These are phyloP conservation scores for Fraxinus paxiana DNA, from an alignment of 305 asterid species.

Conservation along the genomic window DNA sequence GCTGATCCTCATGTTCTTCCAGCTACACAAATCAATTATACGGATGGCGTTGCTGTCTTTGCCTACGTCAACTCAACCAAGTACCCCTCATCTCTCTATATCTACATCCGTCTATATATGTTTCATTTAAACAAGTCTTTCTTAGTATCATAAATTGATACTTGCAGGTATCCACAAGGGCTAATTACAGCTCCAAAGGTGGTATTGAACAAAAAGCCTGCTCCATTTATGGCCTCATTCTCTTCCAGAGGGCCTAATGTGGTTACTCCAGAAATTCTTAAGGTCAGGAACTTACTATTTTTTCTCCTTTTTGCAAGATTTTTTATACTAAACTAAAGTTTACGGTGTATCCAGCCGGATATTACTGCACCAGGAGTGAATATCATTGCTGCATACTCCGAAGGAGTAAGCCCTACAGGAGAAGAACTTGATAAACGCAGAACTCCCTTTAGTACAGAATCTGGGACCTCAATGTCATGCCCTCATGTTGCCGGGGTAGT, in stretches of 20 bases:
- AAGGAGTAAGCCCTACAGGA: neutral
- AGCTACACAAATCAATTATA: conserved; percentile 31
- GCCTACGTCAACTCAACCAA: conserved; percentile 31
- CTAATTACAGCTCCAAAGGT: conserved; percentile 19
- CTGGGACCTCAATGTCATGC: conserved; percentile 43
- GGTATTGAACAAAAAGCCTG: conserved; percentile 17
- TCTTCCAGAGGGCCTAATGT: conserved; percentile 33
- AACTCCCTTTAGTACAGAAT: neutral
- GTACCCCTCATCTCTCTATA: neutral
- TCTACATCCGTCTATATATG: neutral
- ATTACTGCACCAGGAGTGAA: conserved; percentile 37
- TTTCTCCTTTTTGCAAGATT: neutral
- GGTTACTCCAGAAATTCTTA: conserved; percentile 27
- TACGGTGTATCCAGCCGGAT: conserved; percentile 29
- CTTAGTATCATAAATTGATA: neutral
- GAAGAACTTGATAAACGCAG: conserved; percentile 8
- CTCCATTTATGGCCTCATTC: conserved; percentile 35
- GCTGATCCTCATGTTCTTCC: conserved; percentile 36
- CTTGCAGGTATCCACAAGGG: conserved; percentile 17
- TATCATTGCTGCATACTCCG: conserved; percentile 31
- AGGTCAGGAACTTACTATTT: conserved; percentile 3
- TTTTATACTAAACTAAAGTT: neutral
- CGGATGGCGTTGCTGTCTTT: conserved; percentile 24
- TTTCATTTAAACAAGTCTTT: neutral
- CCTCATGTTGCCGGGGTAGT: conserved; percentile 35